These are phyloP conservation scores for Syzygium syzygioides DNA, from an alignment of 441 rosid species.

Conservation along the genomic window DNA sequence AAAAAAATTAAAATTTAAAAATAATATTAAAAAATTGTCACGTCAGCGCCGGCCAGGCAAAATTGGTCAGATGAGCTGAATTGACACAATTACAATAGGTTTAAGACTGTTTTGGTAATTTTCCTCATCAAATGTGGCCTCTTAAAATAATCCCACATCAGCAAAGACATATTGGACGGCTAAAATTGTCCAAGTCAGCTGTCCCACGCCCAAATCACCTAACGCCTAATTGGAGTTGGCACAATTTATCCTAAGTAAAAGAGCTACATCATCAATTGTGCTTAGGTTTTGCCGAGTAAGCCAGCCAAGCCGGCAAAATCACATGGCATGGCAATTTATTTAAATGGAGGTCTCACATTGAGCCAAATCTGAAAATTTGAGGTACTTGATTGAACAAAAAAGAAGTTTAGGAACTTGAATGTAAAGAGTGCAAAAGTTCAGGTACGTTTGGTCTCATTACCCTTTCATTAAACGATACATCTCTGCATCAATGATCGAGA, in stretches of 20 bases:
- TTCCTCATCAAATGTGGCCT: background rate
- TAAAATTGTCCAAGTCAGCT: background rate
- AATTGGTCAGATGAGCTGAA: accelerated
- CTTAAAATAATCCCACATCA: background rate
- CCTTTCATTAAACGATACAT: background rate
- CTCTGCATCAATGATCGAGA: background rate
- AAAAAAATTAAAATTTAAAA: too few relatives aligned
- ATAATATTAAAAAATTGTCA: background rate
- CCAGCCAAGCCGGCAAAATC: background rate
- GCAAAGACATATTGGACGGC: background rate
- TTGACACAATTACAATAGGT: background rate
- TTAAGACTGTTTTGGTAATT: background rate
- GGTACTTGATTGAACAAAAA: background rate
- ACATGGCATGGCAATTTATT: background rate
- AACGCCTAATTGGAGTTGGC: background rate
- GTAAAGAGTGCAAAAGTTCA: background rate
- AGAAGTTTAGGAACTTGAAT: too few relatives aligned
- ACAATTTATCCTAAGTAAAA: background rate
- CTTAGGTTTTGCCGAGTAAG: background rate
- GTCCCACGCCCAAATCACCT: background rate
- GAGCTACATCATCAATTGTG: background rate
- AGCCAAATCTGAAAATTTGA: background rate
- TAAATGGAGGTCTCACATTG: background rate
- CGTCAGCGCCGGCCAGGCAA: accelerated
- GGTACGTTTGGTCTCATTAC: accelerated